These are phyloP conservation scores for Trypanosoma vivax DNA, from an alignment of 208 protist species.

Conservation along the genomic window DNA sequence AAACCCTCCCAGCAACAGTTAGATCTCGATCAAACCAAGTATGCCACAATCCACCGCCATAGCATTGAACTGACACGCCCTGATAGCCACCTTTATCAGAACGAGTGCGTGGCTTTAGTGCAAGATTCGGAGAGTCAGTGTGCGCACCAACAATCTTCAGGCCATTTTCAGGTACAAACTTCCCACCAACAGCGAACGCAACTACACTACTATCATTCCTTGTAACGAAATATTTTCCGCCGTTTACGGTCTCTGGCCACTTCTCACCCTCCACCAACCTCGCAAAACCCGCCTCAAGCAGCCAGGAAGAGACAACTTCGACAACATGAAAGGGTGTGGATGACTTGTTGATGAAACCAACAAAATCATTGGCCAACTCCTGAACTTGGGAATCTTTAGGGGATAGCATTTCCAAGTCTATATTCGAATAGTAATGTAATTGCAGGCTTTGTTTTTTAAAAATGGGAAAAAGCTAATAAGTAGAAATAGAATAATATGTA, in stretches of 20 bases:
- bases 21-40: conserved; percentile 90
- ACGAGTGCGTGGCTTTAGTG: conserved; percentile 64
- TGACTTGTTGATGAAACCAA: conserved; percentile 57
- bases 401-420: conserved; percentile 1
- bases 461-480: too few species aligned
- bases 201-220: conserved; percentile 94
- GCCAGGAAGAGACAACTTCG: conserved; percentile 31
- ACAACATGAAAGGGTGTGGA: conserved; percentile 81
- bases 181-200: conserved; percentile 94
- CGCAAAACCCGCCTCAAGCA: conserved; percentile 42
- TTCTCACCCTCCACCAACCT: conserved; percentile 47
- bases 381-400: background rate
- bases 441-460: too few species aligned
- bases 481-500: too few species aligned
- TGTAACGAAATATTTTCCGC: conserved; percentile 95
- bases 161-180: conserved; percentile 77
- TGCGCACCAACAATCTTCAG: conserved; percentile 96
- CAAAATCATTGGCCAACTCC: conserved; percentile 46
- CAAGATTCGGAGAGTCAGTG: conserved; percentile 95
- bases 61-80: conserved; percentile 75
- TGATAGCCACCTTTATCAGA: conserved; percentile 38
- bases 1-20: conserved; percentile 78
- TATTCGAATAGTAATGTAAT: too few species aligned
- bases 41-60: conserved; percentile 86
- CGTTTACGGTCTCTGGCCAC: conserved; percentile 60